Evolutionary conservation across 1,139 yeast genomes (phyloP), one percentile per base, ranked within the genome.

Genomic region (Yamadazyma atmosphaerica): DNA sequence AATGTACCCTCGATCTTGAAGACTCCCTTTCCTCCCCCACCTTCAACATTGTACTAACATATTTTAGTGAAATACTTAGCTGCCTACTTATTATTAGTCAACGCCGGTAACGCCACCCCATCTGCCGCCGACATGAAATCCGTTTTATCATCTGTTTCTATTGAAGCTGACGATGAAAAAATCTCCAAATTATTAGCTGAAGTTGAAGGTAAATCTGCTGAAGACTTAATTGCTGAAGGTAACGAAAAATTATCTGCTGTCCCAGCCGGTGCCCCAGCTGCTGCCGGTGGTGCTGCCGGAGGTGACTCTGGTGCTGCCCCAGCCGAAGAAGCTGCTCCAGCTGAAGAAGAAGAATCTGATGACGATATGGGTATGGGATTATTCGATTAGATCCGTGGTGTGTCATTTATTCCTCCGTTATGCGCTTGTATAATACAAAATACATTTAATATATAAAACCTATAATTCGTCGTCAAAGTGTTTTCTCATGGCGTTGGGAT

Each of bases 191-290:
- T 92, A 70, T 77, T 92, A 65, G 72, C 87, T 57, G 95, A 94
- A 69, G 83, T 92, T 62, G 90, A 87, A 74, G 98, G 98, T 74
- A 92, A 92, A 86, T 73, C 79, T 66, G 80, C 86, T 66, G 83
- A 79, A 56, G 96, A 89, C 75, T 84, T 92, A 76, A 84, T 92
- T 60, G 92, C 97, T 64, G 95, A 83, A 75, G 98, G 98, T 80
- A 76, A 86, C 72, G 75, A 82, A 73, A 92, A 92, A 81, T 86
- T 92, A 68, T 90, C 98, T 58, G 79, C 97, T 54, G 96, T 90
- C 56, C 98, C 98, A 75, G 66, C 96, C 68, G 98, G 96, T 73
- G 97, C 92, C 77, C 90, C 96, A 65, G 90, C 90, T 66, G 79
- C 87, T 58, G 77, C 86, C 62, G 77, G 79, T 59, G 77, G 77